A percentile compares a stretch with the other conserved stretches of the same genome.
phyloP scores from a whole-genome alignment of 2,329 filamentous ascomycete species.

The Penicillium frequentans region DNA sequence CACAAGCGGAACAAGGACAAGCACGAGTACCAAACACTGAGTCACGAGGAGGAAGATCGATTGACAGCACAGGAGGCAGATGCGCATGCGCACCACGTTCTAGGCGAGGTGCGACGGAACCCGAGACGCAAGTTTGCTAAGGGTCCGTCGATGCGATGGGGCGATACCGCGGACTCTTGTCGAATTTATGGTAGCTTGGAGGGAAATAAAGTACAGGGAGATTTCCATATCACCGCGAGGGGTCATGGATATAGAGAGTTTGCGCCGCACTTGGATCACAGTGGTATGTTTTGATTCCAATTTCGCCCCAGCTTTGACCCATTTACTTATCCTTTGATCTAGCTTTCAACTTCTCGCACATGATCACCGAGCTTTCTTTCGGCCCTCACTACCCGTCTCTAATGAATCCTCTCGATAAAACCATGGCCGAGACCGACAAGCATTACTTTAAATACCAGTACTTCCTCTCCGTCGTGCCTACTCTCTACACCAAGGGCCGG shows the following conservation, averaged over 20 bases:
- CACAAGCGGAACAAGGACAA: conserved; percentile 62
- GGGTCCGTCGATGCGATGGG: conserved; percentile 65
- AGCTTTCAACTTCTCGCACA: conserved; percentile 98
- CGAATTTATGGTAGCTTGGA: conserved; percentile 87
- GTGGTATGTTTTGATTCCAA: conserved; percentile 53
- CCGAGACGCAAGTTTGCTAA: conserved; percentile 66
- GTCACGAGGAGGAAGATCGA: conserved; percentile 63
- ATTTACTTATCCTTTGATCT: not conserved
- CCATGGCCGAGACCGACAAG: conserved; percentile 69
- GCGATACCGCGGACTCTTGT: conserved; percentile 69
- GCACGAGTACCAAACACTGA: conserved; percentile 54
- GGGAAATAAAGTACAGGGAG: conserved; percentile 94
- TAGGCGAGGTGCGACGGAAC: conserved; percentile 69
- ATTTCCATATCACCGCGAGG: conserved; percentile 94
- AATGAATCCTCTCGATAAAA: conserved; percentile 90
- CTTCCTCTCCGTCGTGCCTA: conserved; percentile 92
- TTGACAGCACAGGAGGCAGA: conserved; percentile 58
- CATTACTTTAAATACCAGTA: conserved; percentile 98
- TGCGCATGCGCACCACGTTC: conserved; percentile 88
- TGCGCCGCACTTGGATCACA: conserved; percentile 79
- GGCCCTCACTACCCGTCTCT: conserved; percentile 95
- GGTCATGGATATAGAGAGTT: conserved; percentile 91
- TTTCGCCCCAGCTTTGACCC: not conserved
- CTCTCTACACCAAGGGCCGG: conserved; percentile 72
- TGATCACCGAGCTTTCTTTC: conserved; percentile 94